Evolutionary conservation across 345 rosid genomes (phyloP), one percentile per base, ranked within the genome.

Genomic region (Linum tenue): DNA sequence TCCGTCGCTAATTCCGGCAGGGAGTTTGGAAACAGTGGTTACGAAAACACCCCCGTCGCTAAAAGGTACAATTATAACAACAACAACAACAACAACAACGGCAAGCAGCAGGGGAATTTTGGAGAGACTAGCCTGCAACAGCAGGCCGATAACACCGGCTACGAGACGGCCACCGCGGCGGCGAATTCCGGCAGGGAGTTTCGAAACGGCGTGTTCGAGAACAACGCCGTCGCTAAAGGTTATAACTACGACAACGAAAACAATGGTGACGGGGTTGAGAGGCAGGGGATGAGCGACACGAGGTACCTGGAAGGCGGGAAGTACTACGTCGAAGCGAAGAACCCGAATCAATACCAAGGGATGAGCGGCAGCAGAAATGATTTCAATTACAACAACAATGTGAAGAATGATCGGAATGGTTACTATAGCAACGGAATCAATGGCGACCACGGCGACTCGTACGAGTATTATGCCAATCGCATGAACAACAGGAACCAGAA

Each of bases 251-350:
- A 4, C 6, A 41, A 41, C 44, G 9, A 41, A 41, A 56, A 56
- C 59, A 56, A 51, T 16, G n/a, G n/a, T 16, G n/a, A 51, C 56
- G n/a, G 35, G 6, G 60, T 22, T 7, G 60, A 31, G 60, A 57
- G 60, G 37, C 60, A 57, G 38, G 60, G 60, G 60, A 57, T 57
- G 60, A 57, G 60, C 37, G 60, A 57, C 22, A 57, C 60, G 37
- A 57, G 60, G 60, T 57, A n/a, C 38, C 1, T 57, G 37, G 37
- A n/a, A 2, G 38, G 38, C 7, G 60, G 60, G 37, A 57, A 37
- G 60, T 57, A 57, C 60, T 57, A 17, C 60, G 7, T 5, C 1
- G 60, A 57, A 5, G 12, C 22, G 36, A 37, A 17, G 31, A 22
- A 57, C 38, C 37, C 36, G 38, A 57, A 17, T 48, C 53, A 48